phyloP scores from a whole-genome alignment of 179 eudicot genomes.

The Heliamphora pulchella region DNA sequence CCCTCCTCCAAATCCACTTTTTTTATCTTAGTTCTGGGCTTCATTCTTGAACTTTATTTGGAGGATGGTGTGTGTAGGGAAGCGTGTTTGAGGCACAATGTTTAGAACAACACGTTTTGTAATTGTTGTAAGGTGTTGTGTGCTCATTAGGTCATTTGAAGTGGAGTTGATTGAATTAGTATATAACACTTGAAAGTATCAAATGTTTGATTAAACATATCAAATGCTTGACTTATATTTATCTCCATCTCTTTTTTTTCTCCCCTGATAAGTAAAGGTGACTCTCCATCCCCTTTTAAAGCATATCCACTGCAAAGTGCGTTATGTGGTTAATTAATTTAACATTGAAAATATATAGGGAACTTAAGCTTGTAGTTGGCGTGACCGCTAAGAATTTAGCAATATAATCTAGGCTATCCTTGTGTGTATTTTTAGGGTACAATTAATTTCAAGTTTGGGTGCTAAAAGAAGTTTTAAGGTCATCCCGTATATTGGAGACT shows the following conservation, averaged over 20 bases:
- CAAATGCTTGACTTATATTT: not conserved
- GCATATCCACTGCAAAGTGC: not conserved
- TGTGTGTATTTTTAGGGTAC: not conserved
- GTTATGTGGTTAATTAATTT: constrained; percentile 8
- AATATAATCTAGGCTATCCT: not conserved
- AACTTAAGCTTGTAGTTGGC: not conserved
- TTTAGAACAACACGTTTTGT: not conserved
- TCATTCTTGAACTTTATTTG: constrained; percentile 2
- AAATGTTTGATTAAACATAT: not conserved
- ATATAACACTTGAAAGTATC: not conserved
- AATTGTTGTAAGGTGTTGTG: not conserved
- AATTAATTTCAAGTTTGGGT: too few species aligned
- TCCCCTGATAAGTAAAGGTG: too few species aligned
- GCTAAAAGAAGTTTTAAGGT: too few species aligned
- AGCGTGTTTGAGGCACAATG: not conserved
- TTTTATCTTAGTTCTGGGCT: not conserved
- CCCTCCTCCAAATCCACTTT: too few species aligned
- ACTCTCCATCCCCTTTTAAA: not conserved
- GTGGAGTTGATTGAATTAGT: not conserved
- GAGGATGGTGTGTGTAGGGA: not conserved
- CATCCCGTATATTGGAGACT: too few species aligned
- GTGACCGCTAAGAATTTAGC: not conserved
- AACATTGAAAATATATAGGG: not conserved
- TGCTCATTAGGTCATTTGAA: not conserved
- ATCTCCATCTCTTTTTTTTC: not conserved